Percentiles rank a stretch among this genome's conserved stretches.
Conservation (phyloP, 208 protist species). For the Leptomonas seymouri region DNA sequence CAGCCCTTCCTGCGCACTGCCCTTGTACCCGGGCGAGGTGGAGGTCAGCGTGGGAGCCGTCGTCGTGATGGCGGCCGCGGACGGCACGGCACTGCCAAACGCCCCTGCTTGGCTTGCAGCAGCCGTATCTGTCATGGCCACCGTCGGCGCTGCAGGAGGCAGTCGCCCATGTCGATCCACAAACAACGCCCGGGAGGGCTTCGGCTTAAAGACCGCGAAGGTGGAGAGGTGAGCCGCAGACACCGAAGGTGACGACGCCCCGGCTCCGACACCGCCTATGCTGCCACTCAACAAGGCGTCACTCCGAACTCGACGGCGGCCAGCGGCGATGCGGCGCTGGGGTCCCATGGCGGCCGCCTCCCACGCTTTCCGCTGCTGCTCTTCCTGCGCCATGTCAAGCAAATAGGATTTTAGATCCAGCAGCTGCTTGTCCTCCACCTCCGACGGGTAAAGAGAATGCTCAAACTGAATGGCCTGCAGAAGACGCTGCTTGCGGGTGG, state of each 20-base stretch:
- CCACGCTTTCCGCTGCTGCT: constrained; percentile 35
- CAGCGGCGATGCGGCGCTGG: constrained; percentile 27
- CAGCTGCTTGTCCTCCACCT: constrained; percentile 81
- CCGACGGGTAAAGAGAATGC: constrained; percentile 82
- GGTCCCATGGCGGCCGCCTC: constrained; percentile 28
- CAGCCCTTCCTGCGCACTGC: constrained; percentile 60
- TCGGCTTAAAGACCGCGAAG: constrained; percentile 22
- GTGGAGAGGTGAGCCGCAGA: constrained; percentile 8
- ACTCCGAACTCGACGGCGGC: constrained; percentile 27
- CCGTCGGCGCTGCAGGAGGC: constrained; percentile 5
- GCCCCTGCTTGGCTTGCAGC: neutral
- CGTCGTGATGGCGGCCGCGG: neutral
- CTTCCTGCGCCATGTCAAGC: constrained; percentile 68
- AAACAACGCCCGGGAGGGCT: constrained; percentile 21
- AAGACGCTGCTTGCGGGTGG: constrained; percentile 34
- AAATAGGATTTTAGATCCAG: constrained; percentile 79
- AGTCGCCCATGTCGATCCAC: constrained; percentile 38
- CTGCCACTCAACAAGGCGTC: constrained; percentile 4
- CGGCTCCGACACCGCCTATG: neutral
- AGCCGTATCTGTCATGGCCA: neutral
- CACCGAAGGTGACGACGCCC: neutral
- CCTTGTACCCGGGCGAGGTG: constrained; percentile 12
- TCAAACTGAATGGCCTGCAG: constrained; percentile 73
- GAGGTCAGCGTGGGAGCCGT: neutral
- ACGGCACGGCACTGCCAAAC: neutral